Conservation (phyloP, 345 rosid genomes). For the Dimocarpus longan region DNA sequence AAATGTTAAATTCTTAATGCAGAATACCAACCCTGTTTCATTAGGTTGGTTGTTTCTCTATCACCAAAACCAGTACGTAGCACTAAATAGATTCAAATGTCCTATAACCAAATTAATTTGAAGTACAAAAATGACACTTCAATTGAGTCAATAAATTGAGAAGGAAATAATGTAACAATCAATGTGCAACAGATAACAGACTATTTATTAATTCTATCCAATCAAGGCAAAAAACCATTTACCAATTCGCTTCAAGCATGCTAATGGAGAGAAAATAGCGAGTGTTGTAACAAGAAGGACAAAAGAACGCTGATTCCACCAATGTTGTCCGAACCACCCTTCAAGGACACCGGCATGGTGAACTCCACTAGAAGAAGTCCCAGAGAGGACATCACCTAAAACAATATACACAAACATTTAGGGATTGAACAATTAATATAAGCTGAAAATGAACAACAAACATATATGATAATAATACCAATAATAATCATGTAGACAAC, state of each 20-base stretch:
- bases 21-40: not conserved
- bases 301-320: constrained; percentile 75
- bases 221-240: constrained; percentile 25
- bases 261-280: constrained; percentile 70
- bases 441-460: constrained; percentile 4
- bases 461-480: constrained; percentile 42
- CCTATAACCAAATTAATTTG: not conserved
- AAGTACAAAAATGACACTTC: not conserved
- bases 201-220: constrained; percentile 7
- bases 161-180: constrained; percentile 4
- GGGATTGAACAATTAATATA: constrained; percentile 3
- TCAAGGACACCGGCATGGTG: constrained; percentile 86
- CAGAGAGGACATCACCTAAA: constrained; percentile 79
- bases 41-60: not conserved
- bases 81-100: too few relatives aligned
- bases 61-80: not conserved
- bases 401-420: constrained; percentile 16
- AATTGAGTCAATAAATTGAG: not conserved
- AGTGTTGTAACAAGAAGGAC: constrained; percentile 71
- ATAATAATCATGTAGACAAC: constrained; percentile 96
- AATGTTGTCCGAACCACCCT: constrained; percentile 82
- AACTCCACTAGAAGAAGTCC: constrained; percentile 73
- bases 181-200: not conserved
- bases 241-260: constrained; percentile 85
- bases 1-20: not conserved